Conservation (phyloP, 2,329 filamentous ascomycete species). For the Sclerotinia minor region DNA sequence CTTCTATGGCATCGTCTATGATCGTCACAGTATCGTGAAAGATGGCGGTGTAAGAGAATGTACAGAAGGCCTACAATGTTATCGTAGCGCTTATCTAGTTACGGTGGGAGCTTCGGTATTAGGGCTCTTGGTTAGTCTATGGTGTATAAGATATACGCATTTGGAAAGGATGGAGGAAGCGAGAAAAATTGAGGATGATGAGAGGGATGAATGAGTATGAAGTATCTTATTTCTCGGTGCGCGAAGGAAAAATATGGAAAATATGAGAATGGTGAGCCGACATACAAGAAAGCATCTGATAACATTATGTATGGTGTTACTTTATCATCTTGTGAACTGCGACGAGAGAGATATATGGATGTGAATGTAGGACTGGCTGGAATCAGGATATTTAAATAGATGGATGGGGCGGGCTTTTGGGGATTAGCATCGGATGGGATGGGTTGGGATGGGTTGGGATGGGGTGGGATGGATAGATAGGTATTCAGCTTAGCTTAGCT, state of each 20-base stretch:
- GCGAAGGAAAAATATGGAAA: background rate
- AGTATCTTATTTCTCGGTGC: too few species aligned
- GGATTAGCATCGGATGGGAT: too few species aligned
- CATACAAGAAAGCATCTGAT: background rate
- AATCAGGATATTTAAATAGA: background rate
- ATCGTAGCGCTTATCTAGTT: constrained; percentile 75
- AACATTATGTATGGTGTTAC: background rate
- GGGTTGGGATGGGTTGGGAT: too few species aligned
- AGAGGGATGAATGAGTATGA: constrained; percentile 25
- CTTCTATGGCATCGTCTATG: constrained; percentile 82
- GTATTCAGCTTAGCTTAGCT: too few species aligned
- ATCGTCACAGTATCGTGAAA: constrained; percentile 71
- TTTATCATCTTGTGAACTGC: background rate
- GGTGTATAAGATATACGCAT: constrained; percentile 55
- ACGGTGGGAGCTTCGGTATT: constrained; percentile 71
- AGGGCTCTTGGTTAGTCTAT: constrained; percentile 69
- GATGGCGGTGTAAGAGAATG: constrained; percentile 72
- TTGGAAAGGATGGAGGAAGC: constrained; percentile 32
- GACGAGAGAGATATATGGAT: background rate
- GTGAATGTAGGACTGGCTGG: too few species aligned
- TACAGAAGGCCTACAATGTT: constrained; percentile 75
- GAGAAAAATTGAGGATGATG: constrained; percentile 29
- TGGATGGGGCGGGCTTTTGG: background rate
- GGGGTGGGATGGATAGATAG: too few species aligned
- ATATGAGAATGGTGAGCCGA: background rate